Evolutionary conservation across 2,329 filamentous ascomycete species (phyloP).

Genomic region (Pseudofabraea citricarpa): DNA sequence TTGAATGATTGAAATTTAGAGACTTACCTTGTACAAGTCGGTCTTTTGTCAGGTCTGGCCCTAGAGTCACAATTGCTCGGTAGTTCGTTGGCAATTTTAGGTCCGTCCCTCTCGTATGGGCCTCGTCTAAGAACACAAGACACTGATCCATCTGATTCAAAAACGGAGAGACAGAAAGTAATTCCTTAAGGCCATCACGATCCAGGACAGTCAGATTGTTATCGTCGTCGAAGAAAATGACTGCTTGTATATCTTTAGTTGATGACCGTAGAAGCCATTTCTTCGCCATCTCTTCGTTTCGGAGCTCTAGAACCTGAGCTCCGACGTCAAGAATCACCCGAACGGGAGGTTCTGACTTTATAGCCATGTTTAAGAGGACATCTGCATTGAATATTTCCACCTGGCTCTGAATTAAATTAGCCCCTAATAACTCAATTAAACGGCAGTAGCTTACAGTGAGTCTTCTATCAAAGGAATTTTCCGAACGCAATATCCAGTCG

Average conservation of each 20-base stretch:
- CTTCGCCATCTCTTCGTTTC: conserved; percentile 47
- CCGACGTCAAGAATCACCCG: conserved; percentile 67
- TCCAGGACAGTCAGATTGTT: conserved; percentile 52
- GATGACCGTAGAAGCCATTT: conserved; percentile 41
- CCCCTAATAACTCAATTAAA: not conserved
- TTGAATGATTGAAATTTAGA: not conserved
- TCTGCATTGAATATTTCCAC: conserved; percentile 27
- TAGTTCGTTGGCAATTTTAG: conserved; percentile 54
- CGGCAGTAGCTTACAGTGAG: not conserved
- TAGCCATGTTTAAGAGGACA: conserved; percentile 40
- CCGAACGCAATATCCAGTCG: conserved; percentile 46
- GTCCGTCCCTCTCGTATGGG: conserved; percentile 67
- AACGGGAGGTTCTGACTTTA: conserved; percentile 30
- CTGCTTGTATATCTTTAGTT: conserved; percentile 32
- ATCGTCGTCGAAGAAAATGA: conserved; percentile 52
- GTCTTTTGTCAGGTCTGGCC: conserved; percentile 63
- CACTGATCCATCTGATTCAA: conserved; percentile 50
- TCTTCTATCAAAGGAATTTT: conserved; percentile 37
- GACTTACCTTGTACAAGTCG: conserved; percentile 58
- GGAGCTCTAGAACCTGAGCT: conserved; percentile 60
- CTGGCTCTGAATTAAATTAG: not conserved
- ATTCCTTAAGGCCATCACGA: conserved; percentile 37
- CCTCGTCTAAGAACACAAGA: conserved; percentile 65
- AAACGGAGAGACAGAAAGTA: conserved; percentile 54
- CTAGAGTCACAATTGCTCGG: conserved; percentile 63